These are phyloP conservation scores for Chloropicon primus DNA, from an alignment of 139 green algal species.

Conservation along the genomic window DNA sequence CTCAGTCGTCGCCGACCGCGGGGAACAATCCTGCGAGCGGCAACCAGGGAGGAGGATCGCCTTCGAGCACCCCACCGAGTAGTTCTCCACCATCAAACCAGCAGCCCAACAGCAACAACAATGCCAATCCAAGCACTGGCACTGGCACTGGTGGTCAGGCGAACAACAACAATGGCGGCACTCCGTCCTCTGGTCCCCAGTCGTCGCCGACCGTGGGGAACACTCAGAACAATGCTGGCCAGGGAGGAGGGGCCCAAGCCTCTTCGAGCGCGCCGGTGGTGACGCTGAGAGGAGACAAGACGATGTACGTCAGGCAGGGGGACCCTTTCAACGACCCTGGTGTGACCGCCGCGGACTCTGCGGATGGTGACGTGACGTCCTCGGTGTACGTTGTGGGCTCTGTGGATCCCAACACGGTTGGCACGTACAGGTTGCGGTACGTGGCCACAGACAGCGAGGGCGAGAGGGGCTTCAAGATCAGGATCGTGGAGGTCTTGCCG, in stretches of 20 bases:
- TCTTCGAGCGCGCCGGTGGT: not conserved
- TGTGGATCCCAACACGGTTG: not conserved
- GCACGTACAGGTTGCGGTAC: not conserved
- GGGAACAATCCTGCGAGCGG: too few species aligned
- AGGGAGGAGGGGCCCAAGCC: not conserved
- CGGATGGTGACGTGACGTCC: not conserved
- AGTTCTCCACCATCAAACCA: too few species aligned
- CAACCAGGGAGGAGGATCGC: too few species aligned
- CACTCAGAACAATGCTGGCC: not conserved
- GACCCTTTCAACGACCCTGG: not conserved
- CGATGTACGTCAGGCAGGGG: not conserved
- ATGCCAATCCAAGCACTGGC: too few species aligned
- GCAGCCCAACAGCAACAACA: too few species aligned
- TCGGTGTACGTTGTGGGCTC: not conserved
- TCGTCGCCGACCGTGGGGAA: too few species aligned
- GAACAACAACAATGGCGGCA: too few species aligned
- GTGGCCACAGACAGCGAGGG: not conserved
- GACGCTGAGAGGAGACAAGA: not conserved
- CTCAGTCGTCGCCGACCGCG: too few species aligned
- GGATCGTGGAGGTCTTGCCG: not conserved
- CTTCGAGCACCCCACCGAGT: too few species aligned
- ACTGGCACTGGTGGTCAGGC: too few species aligned
- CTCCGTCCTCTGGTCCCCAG: too few species aligned
- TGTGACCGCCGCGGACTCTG: not conserved
- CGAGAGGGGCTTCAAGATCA: not conserved